These are phyloP conservation scores for Immersiporthe knoxdaviesiana DNA, from an alignment of 2,329 filamentous ascomycete genomes.

Conservation along the genomic window DNA sequence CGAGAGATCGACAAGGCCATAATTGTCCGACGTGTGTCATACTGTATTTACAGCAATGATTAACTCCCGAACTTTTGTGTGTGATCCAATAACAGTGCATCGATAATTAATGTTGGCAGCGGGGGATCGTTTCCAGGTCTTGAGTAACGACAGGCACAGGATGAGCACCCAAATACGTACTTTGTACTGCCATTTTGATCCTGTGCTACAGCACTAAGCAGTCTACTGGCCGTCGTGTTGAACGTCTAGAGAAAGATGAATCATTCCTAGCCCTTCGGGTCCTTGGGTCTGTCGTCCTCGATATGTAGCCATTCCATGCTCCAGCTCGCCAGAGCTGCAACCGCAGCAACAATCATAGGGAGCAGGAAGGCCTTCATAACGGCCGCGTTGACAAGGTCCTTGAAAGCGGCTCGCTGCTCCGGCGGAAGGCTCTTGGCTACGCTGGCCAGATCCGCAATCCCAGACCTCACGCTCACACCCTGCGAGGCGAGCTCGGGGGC, in stretches of 20 bases:
- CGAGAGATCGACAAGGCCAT: not conserved
- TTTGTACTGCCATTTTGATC: not conserved
- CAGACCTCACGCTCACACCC: not conserved
- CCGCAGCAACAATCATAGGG: constrained; percentile 3
- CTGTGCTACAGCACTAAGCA: not conserved
- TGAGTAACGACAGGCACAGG: not conserved
- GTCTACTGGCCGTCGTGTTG: not conserved
- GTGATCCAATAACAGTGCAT: not conserved
- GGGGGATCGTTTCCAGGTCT: not conserved
- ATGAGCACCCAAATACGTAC: not conserved
- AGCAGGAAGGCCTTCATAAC: constrained; percentile 8
- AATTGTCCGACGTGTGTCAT: not conserved
- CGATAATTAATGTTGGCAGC: not conserved
- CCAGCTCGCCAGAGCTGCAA: constrained; percentile 10
- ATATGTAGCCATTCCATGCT: constrained; percentile 16
- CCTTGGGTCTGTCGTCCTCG: constrained; percentile 5
- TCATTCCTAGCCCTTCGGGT: not conserved
- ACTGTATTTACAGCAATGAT: no score
- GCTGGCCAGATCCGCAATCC: not conserved
- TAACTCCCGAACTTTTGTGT: not conserved
- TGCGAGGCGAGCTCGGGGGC: constrained; percentile 8
- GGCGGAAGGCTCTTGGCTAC: not conserved
- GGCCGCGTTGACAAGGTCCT: not conserved
- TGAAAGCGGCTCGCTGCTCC: not conserved
- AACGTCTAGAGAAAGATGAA: not conserved